Evolutionary conservation across 2,329 filamentous ascomycete species (phyloP).

Genomic region (Claviceps sp.): DNA sequence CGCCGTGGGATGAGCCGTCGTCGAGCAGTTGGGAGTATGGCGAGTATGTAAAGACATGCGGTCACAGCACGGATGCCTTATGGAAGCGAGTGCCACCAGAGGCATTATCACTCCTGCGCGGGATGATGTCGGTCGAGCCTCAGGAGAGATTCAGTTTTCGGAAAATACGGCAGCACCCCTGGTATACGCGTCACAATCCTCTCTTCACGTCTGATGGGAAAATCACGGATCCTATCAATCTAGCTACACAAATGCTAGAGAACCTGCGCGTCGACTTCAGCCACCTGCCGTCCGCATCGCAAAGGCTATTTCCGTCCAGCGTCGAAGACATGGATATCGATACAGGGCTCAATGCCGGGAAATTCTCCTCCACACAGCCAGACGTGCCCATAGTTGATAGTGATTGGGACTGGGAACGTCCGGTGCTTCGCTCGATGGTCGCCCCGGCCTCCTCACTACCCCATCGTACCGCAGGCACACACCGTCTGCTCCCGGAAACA

Average conservation of each 20-base stretch:
- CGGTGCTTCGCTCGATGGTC: constrained; percentile 41
- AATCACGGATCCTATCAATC: constrained; percentile 61
- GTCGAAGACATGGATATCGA: constrained; percentile 61
- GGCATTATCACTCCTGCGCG: constrained; percentile 69
- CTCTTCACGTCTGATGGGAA: constrained; percentile 63
- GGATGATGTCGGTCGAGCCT: constrained; percentile 80
- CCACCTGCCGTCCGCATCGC: constrained; percentile 45
- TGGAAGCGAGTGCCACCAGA: constrained; percentile 68
- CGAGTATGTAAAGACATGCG: constrained; percentile 69
- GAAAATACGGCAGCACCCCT: constrained; percentile 80
- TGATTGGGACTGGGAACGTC: constrained; percentile 80
- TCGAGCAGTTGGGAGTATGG: constrained; percentile 77
- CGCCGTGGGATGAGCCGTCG: constrained; percentile 92
- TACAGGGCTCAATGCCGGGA: constrained; percentile 26
- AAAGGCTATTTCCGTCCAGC: constrained; percentile 15
- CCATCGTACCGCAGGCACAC: constrained; percentile 18
- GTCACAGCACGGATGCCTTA: constrained; percentile 71
- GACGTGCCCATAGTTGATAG: constrained; percentile 62
- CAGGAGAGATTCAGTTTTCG: constrained; percentile 68
- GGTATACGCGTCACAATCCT: constrained; percentile 76
- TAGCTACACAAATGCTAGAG: constrained; percentile 94
- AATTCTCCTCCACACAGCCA: constrained; percentile 72
- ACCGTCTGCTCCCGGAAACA: constrained; percentile 39
- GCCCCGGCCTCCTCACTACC: constrained; percentile 24
- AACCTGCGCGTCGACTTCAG: constrained; percentile 79